These are phyloP conservation scores for Hypomyces rosellus DNA, from an alignment of 2,329 filamentous ascomycete genomes.

Conservation along the genomic window DNA sequence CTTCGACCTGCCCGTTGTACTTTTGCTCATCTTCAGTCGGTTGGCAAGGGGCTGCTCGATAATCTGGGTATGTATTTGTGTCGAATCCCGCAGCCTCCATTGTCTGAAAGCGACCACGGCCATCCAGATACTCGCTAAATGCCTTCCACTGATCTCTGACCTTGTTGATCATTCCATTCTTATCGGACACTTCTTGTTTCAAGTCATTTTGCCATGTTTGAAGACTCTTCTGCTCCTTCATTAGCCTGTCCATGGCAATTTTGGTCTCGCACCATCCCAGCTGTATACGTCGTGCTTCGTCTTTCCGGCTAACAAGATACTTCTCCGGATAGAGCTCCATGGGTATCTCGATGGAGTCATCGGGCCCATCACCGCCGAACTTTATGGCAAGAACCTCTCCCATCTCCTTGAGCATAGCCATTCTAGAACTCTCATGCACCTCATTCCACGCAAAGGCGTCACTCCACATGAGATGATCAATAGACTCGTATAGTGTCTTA, in stretches of 20 bases:
- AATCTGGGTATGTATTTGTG: slow-evolving; percentile 31
- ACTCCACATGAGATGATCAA: slow-evolving; percentile 44
- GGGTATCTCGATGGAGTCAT: slow-evolving; percentile 44
- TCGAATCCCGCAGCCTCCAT: slow-evolving; percentile 34
- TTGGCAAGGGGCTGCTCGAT: slow-evolving; percentile 32
- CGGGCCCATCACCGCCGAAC: slow-evolving; percentile 35
- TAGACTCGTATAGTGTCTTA: slow-evolving; percentile 40
- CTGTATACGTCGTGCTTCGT: slow-evolving; percentile 42
- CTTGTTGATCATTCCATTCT: slow-evolving; percentile 24
- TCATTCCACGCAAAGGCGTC: slow-evolving; percentile 33
- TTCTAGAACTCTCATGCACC: slow-evolving; percentile 30
- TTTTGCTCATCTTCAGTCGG: slow-evolving; percentile 28
- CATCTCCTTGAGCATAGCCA: slow-evolving; percentile 38
- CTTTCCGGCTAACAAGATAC: slow-evolving; percentile 41
- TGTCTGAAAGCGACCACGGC: slow-evolving; percentile 28
- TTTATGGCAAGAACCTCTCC: slow-evolving; percentile 47
- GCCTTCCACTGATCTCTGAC: slow-evolving; percentile 26
- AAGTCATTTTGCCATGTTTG: slow-evolving; percentile 24
- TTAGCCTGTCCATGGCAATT: slow-evolving; percentile 19
- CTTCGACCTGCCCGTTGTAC: slow-evolving; percentile 24
- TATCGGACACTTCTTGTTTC: slow-evolving; percentile 21
- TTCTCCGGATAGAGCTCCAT: slow-evolving; percentile 47
- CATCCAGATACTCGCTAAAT: slow-evolving; percentile 30
- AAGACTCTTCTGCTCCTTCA: slow-evolving; percentile 19
- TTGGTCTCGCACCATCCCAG: slow-evolving; percentile 28